A percentile compares a stretch with the other conserved stretches of the same genome.
Evolutionary conservation across 345 rosid genomes (phyloP).

Genomic region (Hibiscus mutabilis): DNA sequence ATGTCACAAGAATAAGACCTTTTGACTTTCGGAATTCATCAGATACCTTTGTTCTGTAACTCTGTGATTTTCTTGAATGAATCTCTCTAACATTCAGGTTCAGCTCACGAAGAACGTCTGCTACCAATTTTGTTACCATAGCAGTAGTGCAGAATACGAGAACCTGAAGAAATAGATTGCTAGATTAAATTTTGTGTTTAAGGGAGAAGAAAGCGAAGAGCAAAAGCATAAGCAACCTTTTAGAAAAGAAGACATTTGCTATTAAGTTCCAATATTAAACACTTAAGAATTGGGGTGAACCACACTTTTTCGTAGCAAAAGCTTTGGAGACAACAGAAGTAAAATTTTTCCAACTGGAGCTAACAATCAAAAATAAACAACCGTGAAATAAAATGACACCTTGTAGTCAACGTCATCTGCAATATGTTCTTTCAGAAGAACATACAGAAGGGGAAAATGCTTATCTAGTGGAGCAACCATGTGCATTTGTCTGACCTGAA

Average conservation of each 20-base stretch:
- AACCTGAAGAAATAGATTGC: conserved; percentile 35
- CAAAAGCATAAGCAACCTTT: background rate
- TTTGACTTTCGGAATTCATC: conserved; percentile 93
- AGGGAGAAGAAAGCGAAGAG: background rate
- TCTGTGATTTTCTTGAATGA: conserved; percentile 93
- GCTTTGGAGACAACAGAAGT: background rate
- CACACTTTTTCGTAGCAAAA: background rate
- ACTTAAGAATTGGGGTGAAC: background rate
- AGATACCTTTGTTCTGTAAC: conserved; percentile 85
- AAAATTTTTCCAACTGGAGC: background rate
- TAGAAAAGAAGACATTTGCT: background rate
- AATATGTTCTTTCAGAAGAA: conserved; percentile 66
- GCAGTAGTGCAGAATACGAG: conserved; percentile 97
- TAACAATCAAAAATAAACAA: background rate
- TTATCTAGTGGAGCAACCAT: conserved; percentile 69
- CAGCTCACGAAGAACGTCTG: conserved; percentile 62
- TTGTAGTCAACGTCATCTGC: conserved; percentile 69
- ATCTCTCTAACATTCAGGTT: conserved; percentile 86
- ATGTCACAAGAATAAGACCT: conserved; percentile 84
- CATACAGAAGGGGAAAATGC: conserved; percentile 67
- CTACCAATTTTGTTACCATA: conserved; percentile 76
- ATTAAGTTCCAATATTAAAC: background rate
- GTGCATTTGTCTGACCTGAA: conserved; percentile 77
- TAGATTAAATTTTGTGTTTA: background rate
- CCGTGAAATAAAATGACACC: conserved; percentile 32